Evolutionary conservation across 2,329 filamentous ascomycete species (phyloP), one percentile per base, ranked within the genome.

Genomic region (Cyanodermella asteris): DNA sequence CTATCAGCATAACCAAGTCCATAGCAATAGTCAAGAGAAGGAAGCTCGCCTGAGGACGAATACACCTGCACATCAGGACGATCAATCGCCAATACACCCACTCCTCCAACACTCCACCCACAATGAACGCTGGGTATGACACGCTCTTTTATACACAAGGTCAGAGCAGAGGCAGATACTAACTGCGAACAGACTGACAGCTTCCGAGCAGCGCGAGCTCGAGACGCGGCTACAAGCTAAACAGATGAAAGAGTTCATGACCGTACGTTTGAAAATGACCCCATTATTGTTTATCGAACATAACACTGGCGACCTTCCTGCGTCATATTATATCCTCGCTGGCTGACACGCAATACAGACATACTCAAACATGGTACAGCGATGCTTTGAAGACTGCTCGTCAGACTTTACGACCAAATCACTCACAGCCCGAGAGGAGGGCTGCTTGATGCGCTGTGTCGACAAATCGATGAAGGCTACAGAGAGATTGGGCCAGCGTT

Each of bases 161-260:
- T n/a, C n/a, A n/a, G n/a, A n/a, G n/a, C n/a, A n/a, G n/a, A n/a
- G n/a, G n/a, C n/a, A n/a, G n/a, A n/a, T n/a, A n/a, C n/a, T n/a
- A n/a, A n/a, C n/a, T n/a, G n/a, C n/a, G n/a, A 23, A 20, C 41
- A 74, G 70, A 40, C 73, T 91, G 47, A 77, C 66, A 39, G 48
- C 62, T 42, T 51, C 68, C 42, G 84, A 94, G 62, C 77, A 90
- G 61, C 76, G 78, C 56, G 78, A 87, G 63, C 75, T 97, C 47
- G 74, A 91, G 55, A 57, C 68, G 56, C 80, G 87, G 53, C 82
- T 97, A 68, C 81, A 94, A 61, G 76, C 77, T 57, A 90, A 87
- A 56, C 87, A 97, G 57, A 78, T 97, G 64, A 91, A 91, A 59
- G 84, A 94, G 49, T 94, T 97, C 49, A 91, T 94, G 73, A 76